Conservation (phyloP, 75 land plant species). For the Isoetes taiwanensis region DNA sequence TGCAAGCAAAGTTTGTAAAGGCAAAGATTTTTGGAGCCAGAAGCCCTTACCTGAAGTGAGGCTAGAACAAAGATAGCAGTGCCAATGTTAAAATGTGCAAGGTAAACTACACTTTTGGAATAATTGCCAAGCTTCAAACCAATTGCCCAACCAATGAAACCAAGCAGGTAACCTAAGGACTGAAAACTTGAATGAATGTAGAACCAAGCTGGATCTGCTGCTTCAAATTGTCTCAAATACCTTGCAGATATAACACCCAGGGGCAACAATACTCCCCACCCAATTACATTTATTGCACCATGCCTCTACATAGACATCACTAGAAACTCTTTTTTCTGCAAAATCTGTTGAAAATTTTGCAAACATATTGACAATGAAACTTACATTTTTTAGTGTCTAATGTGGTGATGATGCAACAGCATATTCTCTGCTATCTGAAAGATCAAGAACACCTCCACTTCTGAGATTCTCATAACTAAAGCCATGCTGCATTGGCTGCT, state of each 20-base stretch:
- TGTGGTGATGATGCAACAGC: too few species aligned
- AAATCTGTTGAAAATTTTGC: too few species aligned
- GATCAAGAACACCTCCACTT: too few species aligned
- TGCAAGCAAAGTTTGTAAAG: too few species aligned
- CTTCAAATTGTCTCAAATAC: slow-evolving; percentile 35
- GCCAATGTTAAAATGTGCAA: slow-evolving; percentile 37
- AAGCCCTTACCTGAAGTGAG: too few species aligned
- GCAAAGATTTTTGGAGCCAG: too few species aligned
- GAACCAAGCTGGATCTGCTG: slow-evolving; percentile 65
- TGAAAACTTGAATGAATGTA: slow-evolving; percentile 60
- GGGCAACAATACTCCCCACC: slow-evolving; percentile 63
- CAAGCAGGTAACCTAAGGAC: slow-evolving; percentile 36
- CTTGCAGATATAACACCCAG: slow-evolving; percentile 53
- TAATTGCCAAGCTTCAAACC: slow-evolving; percentile 43
- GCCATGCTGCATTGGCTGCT: too few species aligned
- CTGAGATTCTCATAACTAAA: too few species aligned
- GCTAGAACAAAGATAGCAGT: slow-evolving; percentile 44
- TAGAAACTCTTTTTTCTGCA: neutral
- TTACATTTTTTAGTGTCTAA: too few species aligned
- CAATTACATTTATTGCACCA: slow-evolving; percentile 4
- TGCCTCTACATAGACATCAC: slow-evolving; percentile 5
- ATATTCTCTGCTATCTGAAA: too few species aligned
- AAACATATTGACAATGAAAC: too few species aligned
- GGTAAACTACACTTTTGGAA: slow-evolving; percentile 1
- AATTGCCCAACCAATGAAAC: slow-evolving; percentile 65